Evolutionary conservation across 306 rosid genomes (phyloP), one percentile per base, ranked within the genome.

Genomic region (Hippophae tibetana): DNA sequence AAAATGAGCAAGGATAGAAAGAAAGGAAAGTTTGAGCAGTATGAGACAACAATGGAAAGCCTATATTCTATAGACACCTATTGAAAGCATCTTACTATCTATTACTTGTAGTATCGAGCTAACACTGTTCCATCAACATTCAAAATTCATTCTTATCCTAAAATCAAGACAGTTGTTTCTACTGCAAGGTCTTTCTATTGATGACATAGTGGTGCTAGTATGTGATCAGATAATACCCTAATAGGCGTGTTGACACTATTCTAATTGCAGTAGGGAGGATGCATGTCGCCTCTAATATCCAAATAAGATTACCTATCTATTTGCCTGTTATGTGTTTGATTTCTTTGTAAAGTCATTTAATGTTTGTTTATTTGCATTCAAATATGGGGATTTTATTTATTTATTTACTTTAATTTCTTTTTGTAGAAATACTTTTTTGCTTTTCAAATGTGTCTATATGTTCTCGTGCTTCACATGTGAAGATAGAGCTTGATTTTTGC

Each of bases 171-270:
- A 9, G 96, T 96, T 3, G 87, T 92, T 13, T 51, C 92, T 68
- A 89, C 96, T 44, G 95, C 98, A 62, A 92, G 95, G 98, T 77
- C 68, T 25, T 9, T 56, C 5, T 56, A 44, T 58, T 13, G n/a
- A 53, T 65, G 43, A 42, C 25, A 43, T 50, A 9, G 7, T 46
- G 72, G 44, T 27, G 7, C 26, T 1, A 42, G 68, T 59, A 27
- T 64, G 68, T 70, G 38, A 11, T 42, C 18, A 58, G 60, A 62
- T 69, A 42, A 7, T 47, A 13, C 40, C 55, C 43, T 65, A 72
- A 38, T 78, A 92, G 98, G 72, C 93, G 93, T n/a, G 96, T 96
- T 1, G 98, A 92, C 61, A 92, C 96, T 49, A 87, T 92, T 79
- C 81, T 92, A 73, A 79, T 92, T 74, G 87, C 89, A 46, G 87